A percentile compares a stretch with the other conserved stretches of the same genome.
These are phyloP conservation scores for Ophiostoma triangulosporum DNA, from an alignment of 2,329 filamentous ascomycete genomes.

Conservation along the genomic window DNA sequence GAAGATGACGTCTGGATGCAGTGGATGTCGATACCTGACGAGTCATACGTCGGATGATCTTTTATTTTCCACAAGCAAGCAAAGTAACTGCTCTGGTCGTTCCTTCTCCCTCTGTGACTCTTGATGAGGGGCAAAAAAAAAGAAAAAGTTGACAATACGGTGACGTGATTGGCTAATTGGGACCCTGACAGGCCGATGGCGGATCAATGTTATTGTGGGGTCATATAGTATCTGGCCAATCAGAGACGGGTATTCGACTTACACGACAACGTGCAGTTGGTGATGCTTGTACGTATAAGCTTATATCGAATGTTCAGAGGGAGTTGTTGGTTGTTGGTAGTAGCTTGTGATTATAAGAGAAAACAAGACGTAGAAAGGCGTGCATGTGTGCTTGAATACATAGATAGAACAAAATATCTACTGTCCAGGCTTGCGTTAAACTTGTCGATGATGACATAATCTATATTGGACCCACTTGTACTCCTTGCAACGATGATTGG, in stretches of 20 bases:
- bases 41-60: neutral
- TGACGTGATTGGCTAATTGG: neutral
- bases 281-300: too few species aligned
- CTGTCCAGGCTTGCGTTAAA: too few species aligned
- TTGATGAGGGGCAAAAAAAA: neutral
- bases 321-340: too few species aligned
- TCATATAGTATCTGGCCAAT: neutral
- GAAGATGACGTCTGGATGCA: neutral
- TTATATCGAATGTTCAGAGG: too few species aligned
- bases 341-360: too few species aligned
- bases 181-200: neutral
- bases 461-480: too few species aligned
- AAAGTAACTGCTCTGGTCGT: neutral
- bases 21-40: neutral
- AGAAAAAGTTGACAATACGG: neutral
- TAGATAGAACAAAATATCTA: too few species aligned
- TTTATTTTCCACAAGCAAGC: neutral
- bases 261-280: neutral
- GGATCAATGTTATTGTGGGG: neutral
- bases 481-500: too few species aligned
- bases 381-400: too few species aligned
- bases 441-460: too few species aligned
- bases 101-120: neutral
- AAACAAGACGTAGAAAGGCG: too few species aligned
- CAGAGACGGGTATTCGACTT: neutral